phyloP scores from a whole-genome alignment of 176 grass and related monocot genomes.

The Hsuehochloa calcarea region DNA sequence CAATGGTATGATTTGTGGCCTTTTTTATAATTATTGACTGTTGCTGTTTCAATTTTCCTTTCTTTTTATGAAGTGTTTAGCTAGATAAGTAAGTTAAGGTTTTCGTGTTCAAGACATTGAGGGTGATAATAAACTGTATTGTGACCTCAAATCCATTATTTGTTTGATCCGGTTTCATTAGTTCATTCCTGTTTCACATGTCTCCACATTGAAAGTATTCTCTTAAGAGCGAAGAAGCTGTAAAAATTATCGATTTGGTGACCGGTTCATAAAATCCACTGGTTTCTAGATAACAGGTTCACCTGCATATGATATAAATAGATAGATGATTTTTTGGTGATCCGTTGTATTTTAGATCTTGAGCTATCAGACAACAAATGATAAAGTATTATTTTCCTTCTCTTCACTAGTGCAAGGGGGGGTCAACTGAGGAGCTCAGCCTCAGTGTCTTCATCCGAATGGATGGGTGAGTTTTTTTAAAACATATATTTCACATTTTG shows the following conservation, averaged over 20 bases:
- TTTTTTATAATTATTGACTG: not conserved
- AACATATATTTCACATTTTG: conserved; percentile 11
- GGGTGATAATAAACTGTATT: not conserved
- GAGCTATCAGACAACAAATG: conserved; percentile 12
- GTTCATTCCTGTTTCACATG: not conserved
- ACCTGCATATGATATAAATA: not conserved
- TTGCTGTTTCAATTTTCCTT: not conserved
- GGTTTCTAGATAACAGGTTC: not conserved
- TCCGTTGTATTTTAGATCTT: conserved; percentile 8
- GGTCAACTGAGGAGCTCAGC: conserved; percentile 48
- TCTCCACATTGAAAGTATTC: not conserved
- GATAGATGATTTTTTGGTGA: not conserved
- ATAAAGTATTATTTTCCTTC: conserved; percentile 30
- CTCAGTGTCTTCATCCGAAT: conserved; percentile 41
- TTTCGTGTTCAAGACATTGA: not conserved
- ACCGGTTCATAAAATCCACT: not conserved
- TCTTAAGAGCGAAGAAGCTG: not conserved
- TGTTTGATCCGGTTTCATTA: not conserved
- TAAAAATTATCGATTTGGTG: not conserved
- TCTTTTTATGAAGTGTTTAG: not conserved
- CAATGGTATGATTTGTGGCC: conserved; percentile 35
- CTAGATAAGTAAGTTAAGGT: not conserved
- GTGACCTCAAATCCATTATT: not conserved
- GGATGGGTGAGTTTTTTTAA: conserved; percentile 46
- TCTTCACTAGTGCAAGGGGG: conserved; percentile 59